Evolutionary conservation across 306 rosid species (phyloP), one percentile per base, ranked within the genome.

Genomic region (Trifolium repens): DNA sequence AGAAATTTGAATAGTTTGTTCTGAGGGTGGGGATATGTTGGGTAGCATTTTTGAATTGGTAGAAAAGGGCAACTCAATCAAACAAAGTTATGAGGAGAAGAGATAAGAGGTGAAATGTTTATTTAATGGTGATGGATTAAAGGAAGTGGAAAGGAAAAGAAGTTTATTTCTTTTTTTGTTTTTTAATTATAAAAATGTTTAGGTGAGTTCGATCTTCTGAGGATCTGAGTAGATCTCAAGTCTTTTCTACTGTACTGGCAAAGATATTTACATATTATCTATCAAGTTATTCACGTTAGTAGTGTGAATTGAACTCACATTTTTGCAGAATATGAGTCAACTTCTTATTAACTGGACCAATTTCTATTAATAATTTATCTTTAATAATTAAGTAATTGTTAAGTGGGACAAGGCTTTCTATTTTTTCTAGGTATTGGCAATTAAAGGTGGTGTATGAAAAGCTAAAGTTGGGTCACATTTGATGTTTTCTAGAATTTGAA

Each of bases 101-200:
- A 68, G 44, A 68, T 49, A 10, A 14, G 83, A 42, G 34, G 46
- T 62, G 74, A 77, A 16, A 43, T 47, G 72, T 52, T 43, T 65
- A 64, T 79, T 39, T 39, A 39, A 39, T 39, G 42, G 71, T 24
- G 68, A 71, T 49, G 79, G 83, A 42, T 65, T 67, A 60, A 85
- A 50, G 70, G 42, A 72, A 75, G 76, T 77, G 60, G 79, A 77
- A 63, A 75, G 78, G 46, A 65, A 89, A 89, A 80, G 82, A 87
- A 74, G 79, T 81, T 86, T 93, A 89, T 88, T 92, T 89, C 2
- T 39, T 39, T 7, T 39, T 39, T 37, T 6, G 8, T 37, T 81
- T 82, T 26, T 12, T 4, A 32, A 32, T 32, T 10, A 17, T 17
- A 54, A 8, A 54, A 50, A 6, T 46, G 3, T 50, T 50, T n/a